These are phyloP conservation scores for Calocybe cyanea DNA, from an alignment of 768 basidiomycete species.

Conservation along the genomic window DNA sequence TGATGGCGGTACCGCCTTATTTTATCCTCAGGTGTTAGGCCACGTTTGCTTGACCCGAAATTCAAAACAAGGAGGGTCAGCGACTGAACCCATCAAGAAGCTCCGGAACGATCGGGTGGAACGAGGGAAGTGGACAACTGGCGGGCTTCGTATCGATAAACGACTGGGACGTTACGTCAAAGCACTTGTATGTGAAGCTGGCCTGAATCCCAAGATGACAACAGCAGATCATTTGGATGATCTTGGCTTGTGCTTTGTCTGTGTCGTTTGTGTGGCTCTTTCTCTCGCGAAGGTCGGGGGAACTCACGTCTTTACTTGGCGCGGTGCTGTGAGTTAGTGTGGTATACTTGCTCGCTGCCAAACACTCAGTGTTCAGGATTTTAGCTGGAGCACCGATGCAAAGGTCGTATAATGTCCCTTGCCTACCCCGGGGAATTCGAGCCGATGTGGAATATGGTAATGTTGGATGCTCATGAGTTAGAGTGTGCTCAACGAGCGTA, in stretches of 20 bases:
- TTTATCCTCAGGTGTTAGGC: constrained; percentile 42
- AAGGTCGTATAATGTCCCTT: no score
- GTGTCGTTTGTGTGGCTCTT: constrained; percentile 11
- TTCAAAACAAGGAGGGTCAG: constrained; percentile 5
- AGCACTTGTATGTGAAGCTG: constrained; percentile 32
- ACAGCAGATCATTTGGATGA: constrained; percentile 20
- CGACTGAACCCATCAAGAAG: constrained; percentile 9
- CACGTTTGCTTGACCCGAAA: constrained; percentile 36
- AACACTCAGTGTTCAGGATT: no score
- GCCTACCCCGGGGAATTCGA: background rate
- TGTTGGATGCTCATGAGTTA: no score
- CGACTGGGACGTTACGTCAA: constrained; percentile 27
- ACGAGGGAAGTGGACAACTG: constrained; percentile 30
- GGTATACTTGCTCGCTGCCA: no score
- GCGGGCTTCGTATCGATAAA: constrained; percentile 27
- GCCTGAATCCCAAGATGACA: constrained; percentile 31
- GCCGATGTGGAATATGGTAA: background rate
- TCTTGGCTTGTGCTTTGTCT: constrained; percentile 14
- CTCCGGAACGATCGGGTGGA: constrained; percentile 1
- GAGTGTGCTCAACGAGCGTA: constrained; percentile 3
- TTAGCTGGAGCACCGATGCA: no score
- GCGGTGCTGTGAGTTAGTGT: constrained; percentile 15
- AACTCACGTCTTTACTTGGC: constrained; percentile 16
- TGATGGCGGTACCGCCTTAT: constrained; percentile 26
- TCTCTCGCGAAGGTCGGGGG: background rate